Base-by-base conservation (phyloP, 2,329 filamentous ascomycete species). In the Aureobasidium uvarum region DNA sequence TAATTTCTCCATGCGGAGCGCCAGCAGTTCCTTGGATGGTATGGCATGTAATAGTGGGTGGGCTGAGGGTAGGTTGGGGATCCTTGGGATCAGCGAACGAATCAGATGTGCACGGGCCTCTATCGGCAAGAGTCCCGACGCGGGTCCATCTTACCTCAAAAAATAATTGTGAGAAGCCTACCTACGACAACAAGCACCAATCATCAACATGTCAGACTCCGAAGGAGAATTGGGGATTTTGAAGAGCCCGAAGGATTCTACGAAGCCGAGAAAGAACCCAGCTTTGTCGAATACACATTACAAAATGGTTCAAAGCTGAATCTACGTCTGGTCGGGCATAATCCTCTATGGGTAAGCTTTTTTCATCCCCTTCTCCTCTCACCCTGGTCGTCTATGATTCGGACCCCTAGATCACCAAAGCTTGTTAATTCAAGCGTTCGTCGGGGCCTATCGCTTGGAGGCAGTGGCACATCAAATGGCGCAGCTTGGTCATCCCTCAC, bases 301-400 rank as follows among this genome's bases (percentile, higher is more conserved):
- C 79, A 85, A 65, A 86, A 84, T 41, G 90, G 90, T 67, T 76
- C 86, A 69, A 80, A 81, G 33, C 79, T 96, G 69, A 85, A 81
- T 59, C 84, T 96, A 69, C 86, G 90, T 71, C 85, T 97, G 14
- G 91, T 96, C 51, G 93, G 93, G 67, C 88, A 91, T 77, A 94
- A 90, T 80, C 91, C 92, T 28, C 85, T 96, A 16, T 96, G 96
- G 85, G 86, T 88, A 74, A 62, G 84, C 77, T 79, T 18, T 38
- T 62, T 45, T 46, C 41, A 23, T 64, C 20, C 52, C 66, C 55
- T 51, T 31, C 25, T 28, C 23, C 3, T 28, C 31, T 31, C 54
- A 20, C 8, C 2, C 11, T 14, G 8, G 23, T 58, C 38, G 10
- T 45, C 3, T 5, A 3, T 25, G 14, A 20, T 55, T 25, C 36